Evolutionary conservation across 345 rosid species (phyloP), one percentile per base, ranked within the genome.

Genomic region (Noccaea caerulescens): DNA sequence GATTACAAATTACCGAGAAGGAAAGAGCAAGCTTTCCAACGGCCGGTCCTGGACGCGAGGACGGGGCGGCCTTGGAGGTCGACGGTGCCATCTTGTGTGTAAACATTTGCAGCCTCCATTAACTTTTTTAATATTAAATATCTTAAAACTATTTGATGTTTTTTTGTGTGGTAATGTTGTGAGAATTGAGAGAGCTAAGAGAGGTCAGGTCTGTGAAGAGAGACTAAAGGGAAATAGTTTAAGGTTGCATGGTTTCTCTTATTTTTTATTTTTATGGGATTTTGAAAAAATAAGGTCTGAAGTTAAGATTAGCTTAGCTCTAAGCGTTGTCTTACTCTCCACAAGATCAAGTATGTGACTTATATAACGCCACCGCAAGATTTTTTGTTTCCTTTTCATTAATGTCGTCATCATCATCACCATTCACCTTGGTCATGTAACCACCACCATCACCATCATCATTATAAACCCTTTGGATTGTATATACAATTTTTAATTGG

Each of bases 1-100:
- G 45, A 12, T n/a, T 32, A 14, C 55, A 73, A 45, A 47, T 61
- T 80, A 89, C 98, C 92, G 27, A 92, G 85, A 6, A 92, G 89
- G 79, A 92, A 92, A 53, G 92, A 84, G 71, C 98, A 92, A 41
- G 98, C 98, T 81, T 71, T 88, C 98, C 98, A 92, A 66, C 82
- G 88, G 0, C 98, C 98, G 25, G 93, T 90, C 44, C 63, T 80
- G 51, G 91, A 82, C 46, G 91, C 82, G 13, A 88, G 79, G 38
- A 73, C 81, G 0, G 95, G 91, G 54, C 88, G 93, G 50, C 91
- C 87, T 6, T 77, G 85, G 68, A 92, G 82, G 79, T 90, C 98
- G 16, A 90, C 93, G 18, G 95, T 86, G 34, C 95, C 95, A 80
- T 92, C 98, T 71, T 77, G 79, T 25, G 98, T 92, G 63, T 79